Percentiles rank a stretch among this genome's conserved stretches.
Conservation (phyloP, 768 basidiomycete species). For the Pleurotus pulmonarius region DNA sequence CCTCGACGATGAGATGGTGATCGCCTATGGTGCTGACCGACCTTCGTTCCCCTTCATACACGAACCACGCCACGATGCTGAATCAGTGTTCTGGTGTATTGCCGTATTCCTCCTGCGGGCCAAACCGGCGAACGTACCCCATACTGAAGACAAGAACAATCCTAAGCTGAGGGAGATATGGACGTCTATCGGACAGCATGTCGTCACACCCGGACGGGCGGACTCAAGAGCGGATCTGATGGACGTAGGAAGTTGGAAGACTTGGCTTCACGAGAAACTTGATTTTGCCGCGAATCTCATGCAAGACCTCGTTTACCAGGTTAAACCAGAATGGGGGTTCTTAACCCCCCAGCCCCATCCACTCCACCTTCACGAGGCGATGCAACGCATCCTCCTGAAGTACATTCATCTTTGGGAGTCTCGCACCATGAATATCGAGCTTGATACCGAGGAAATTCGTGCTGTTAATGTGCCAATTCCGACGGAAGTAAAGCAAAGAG, state of each 20-base stretch:
- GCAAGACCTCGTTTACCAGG: neutral
- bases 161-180: neutral
- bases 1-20: too few relatives aligned
- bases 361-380: slow-evolving; percentile 8
- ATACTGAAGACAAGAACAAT: neutral
- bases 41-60: neutral
- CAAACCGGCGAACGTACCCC: neutral
- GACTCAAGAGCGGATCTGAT: neutral
- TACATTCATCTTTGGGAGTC: neutral
- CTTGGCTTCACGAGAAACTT: neutral
- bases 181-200: slow-evolving; percentile 6
- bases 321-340: neutral
- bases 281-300: slow-evolving; percentile 4
- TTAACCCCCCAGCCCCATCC: neutral
- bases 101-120: neutral
- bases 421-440: too few relatives aligned
- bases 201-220: neutral
- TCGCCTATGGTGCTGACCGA: neutral
- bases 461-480: too few relatives aligned
- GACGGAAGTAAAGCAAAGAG: too few relatives aligned
- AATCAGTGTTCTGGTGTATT: slow-evolving; percentile 8
- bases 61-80: slow-evolving; percentile 5
- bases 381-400: slow-evolving; percentile 7
- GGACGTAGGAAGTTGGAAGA: neutral
- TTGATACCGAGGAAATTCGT: too few relatives aligned